phyloP scores from a whole-genome alignment of 1,284 basidiomycete species.

The Grifola frondosa region DNA sequence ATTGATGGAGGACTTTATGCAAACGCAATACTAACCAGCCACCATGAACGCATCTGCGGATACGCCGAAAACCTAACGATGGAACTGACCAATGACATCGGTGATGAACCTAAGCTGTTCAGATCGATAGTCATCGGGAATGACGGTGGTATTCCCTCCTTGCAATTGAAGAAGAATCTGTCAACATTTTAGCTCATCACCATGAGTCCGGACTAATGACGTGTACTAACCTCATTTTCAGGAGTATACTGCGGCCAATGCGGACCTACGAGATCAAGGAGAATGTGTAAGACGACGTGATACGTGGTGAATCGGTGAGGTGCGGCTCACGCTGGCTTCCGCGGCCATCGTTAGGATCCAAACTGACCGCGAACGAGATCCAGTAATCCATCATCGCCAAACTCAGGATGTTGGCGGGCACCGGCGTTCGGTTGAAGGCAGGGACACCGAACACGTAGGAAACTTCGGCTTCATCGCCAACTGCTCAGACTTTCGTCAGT shows the following conservation, averaged over 20 bases:
- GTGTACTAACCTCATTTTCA: constrained; percentile 13
- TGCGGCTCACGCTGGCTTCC: constrained; percentile 36
- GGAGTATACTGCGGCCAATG: constrained; percentile 17
- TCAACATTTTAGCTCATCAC: no score
- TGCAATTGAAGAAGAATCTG: neutral
- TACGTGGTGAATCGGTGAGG: no score
- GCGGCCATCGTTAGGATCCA: constrained; percentile 49
- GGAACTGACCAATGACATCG: no score
- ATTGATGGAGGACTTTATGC: no score
- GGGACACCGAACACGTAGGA: constrained; percentile 38
- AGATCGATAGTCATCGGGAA: neutral
- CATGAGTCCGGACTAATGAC: no score
- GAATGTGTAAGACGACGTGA: neutral
- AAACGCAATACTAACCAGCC: no score
- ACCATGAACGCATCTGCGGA: no score
- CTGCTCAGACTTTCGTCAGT: no score
- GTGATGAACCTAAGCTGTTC: constrained; percentile 1
- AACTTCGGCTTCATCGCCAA: constrained; percentile 41
- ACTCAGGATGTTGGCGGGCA: constrained; percentile 33
- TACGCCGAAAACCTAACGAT: no score
- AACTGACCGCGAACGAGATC: constrained; percentile 48
- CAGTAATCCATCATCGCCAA: constrained; percentile 48
- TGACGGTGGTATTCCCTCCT: neutral
- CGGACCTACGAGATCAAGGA: constrained; percentile 11
- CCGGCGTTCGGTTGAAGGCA: no score